Evolutionary conservation across 768 basidiomycete species (phyloP), one percentile per base, ranked within the genome.

Genomic region (Chalciporus sphaerocephalus): DNA sequence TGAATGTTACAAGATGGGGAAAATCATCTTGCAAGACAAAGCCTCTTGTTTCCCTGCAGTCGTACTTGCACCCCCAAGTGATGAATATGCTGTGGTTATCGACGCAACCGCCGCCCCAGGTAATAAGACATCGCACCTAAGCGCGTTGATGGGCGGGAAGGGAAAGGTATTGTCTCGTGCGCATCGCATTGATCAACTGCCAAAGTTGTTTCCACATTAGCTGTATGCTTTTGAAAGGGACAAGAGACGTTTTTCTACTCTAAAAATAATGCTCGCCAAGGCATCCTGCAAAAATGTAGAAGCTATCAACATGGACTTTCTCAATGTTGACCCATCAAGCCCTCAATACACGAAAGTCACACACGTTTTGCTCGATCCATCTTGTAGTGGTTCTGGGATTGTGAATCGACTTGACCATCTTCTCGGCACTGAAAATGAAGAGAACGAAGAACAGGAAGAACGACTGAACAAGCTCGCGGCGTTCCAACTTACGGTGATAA

Each of bases 41-140:
- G 95, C 96, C 16, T 95, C 92, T 45, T 99, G 96, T 67, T 92
- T 99, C 64, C 92, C 96, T 15, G 92, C 95, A 0, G 71, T 82
- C 47, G 78, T 97, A 6, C 80, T 99, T n/a, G 76, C 81, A 17
- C 87, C 90, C 34, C 85, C 84, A 10, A 63, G 59, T 16, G 72
- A 79, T 17, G 50, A 59, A 1, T 62, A 73, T 33, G 66, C 69
- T 43, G 71, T 76, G 38, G 88, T 92, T 23, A 87, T 97, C 32
- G 95, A 98, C 65, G 93, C 92, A 11, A 98, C 93, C 10, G 87
- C 93, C 32, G 96, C 96, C 1, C 96, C 96, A 0, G 96, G 96
- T 1, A 99, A 99, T 69, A 99, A 99, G 69, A 98, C 96, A 2
- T 87, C 92, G 7, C 92, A 95, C 65, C 67, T 98, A 18, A 87